phyloP scores from a whole-genome alignment of 768 basidiomycete species.

The Lentinula detonsa region DNA sequence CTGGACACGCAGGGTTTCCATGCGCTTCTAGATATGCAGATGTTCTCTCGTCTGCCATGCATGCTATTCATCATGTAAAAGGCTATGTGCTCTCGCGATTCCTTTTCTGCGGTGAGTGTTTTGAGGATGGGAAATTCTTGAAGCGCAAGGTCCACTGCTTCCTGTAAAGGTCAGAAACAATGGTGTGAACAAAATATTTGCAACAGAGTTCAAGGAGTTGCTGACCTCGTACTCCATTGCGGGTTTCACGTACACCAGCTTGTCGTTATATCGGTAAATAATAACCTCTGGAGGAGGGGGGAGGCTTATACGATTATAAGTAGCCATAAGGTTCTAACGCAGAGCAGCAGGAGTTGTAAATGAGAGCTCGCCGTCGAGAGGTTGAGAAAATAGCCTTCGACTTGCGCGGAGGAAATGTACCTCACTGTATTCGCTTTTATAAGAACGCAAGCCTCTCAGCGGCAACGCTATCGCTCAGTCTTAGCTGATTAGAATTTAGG shows the following conservation, averaged over 20 bases:
- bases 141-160: constrained; percentile 44
- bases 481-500: too few relatives aligned
- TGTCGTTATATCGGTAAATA: constrained; percentile 37
- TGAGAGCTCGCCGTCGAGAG: too few relatives aligned
- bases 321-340: constrained; percentile 11
- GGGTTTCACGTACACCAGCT: constrained; percentile 47
- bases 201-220: constrained; percentile 18
- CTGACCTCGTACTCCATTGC: constrained; percentile 37
- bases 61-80: constrained; percentile 33
- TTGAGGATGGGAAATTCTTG: constrained; percentile 39
- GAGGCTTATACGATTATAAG: constrained; percentile 9
- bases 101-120: background rate
- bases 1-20: constrained; percentile 38
- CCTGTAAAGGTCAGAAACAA: constrained; percentile 18
- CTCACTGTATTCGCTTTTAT: too few relatives aligned
- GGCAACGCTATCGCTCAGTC: too few relatives aligned
- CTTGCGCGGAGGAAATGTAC: too few relatives aligned
- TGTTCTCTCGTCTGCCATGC: constrained; percentile 25
- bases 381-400: too few relatives aligned
- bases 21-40: constrained; percentile 45
- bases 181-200: background rate
- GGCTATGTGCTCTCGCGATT: constrained; percentile 34
- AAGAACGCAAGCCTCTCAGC: too few relatives aligned
- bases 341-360: too few relatives aligned
- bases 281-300: constrained; percentile 32